Conservation (phyloP, 169 alveolate species). For the Besnoitia besnoiti region DNA sequence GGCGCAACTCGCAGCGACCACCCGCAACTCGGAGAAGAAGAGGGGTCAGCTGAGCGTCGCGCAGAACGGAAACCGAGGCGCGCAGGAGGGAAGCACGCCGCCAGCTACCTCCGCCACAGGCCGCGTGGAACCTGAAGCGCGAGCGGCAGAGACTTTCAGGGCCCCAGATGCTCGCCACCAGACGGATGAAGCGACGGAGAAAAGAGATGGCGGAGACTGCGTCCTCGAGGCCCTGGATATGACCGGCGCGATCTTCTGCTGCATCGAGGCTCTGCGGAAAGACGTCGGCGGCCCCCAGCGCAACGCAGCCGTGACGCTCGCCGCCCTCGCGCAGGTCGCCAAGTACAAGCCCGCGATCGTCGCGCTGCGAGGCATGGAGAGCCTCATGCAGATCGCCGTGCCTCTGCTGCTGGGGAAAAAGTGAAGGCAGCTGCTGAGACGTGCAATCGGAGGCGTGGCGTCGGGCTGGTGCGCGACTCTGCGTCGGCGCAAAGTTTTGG, state of each 20-base stretch:
- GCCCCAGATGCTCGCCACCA: too few relatives aligned
- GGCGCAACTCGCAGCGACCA: constrained; percentile 14
- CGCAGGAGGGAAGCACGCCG: background rate
- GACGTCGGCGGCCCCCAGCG: constrained; percentile 28
- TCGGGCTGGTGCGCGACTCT: too few relatives aligned
- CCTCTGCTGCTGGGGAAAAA: background rate
- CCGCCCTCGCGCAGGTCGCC: constrained; percentile 14
- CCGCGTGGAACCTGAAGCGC: too few relatives aligned
- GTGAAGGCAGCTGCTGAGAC: too few relatives aligned
- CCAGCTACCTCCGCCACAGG: background rate
- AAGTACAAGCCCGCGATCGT: background rate
- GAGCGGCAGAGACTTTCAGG: too few relatives aligned
- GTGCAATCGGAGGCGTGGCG: too few relatives aligned
- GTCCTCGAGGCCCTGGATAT: background rate
- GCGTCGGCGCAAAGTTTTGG: too few relatives aligned
- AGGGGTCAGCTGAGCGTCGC: too few relatives aligned
- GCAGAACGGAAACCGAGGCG: too few relatives aligned
- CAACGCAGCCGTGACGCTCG: constrained; percentile 24
- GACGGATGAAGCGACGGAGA: background rate
- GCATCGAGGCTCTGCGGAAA: constrained; percentile 21
- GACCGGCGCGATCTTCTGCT: background rate
- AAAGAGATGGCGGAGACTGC: background rate
- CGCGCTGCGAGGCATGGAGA: constrained; percentile 16
- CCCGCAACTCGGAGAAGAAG: background rate
- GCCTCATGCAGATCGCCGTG: constrained; percentile 34